Evolutionary conservation across 1,284 basidiomycete species (phyloP).

Genomic region (Cutaneotrichosporon cutaneum): DNA sequence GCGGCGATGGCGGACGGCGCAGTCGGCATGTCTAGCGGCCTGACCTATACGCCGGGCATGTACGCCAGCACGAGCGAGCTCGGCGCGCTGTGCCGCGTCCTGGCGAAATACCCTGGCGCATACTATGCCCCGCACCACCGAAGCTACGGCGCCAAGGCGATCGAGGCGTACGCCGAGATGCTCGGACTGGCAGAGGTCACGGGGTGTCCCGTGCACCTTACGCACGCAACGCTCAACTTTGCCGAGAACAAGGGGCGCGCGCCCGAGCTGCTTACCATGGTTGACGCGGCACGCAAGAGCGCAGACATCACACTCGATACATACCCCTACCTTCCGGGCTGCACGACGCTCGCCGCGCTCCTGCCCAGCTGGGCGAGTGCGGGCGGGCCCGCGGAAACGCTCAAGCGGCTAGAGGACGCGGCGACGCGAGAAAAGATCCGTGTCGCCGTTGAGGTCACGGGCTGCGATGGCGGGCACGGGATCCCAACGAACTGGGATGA

Average conservation of each 20-base stretch:
- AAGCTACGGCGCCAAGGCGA: conserved; percentile 42
- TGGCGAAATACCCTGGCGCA: conserved; percentile 39
- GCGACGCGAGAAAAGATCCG: conserved; percentile 39
- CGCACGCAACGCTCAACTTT: conserved; percentile 52
- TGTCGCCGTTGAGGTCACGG: conserved; percentile 40
- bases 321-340: conserved; percentile 50
- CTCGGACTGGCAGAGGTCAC: conserved; percentile 39
- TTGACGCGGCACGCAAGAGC: conserved; percentile 34
- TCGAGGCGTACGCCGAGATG: conserved; percentile 50
- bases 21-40: conserved; percentile 49
- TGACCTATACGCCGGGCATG: conserved; percentile 53
- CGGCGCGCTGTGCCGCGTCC: conserved; percentile 32
- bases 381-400: conserved; percentile 43
- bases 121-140: conserved; percentile 52
- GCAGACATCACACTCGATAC: conserved; percentile 47
- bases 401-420: conserved; percentile 37
- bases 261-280: conserved; percentile 36
- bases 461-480: conserved; percentile 51
- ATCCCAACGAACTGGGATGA: conserved; percentile 46
- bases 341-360: conserved; percentile 47
- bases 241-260: conserved; percentile 45
- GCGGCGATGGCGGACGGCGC: conserved; percentile 44
- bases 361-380: conserved; percentile 46
- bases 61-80: conserved; percentile 50
- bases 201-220: conserved; percentile 46